phyloP scores from a whole-genome alignment of 1,139 yeast species.

The Scheffersomyces stambukii region DNA sequence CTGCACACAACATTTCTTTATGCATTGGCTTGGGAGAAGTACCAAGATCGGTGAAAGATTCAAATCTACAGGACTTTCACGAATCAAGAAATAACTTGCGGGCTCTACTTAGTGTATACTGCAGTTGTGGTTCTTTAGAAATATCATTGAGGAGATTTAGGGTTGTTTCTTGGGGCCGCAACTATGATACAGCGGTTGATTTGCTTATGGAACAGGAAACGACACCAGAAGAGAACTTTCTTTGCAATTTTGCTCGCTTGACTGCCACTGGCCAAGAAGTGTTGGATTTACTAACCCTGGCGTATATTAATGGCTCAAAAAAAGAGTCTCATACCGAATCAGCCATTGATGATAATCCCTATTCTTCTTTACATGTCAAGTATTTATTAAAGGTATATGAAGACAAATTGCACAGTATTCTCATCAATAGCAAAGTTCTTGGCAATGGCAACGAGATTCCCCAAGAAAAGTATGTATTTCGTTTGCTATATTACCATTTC shows the following conservation, averaged over 20 bases:
- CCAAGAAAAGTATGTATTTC: conserved; percentile 29
- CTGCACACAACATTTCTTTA: conserved; percentile 41
- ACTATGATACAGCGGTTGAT: conserved; percentile 34
- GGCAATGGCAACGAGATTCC: conserved; percentile 22
- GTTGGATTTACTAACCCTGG: conserved; percentile 23
- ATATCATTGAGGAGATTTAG: conserved; percentile 47
- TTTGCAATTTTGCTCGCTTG: conserved; percentile 36
- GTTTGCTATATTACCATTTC: conserved; percentile 43
- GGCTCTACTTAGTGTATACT: conserved; percentile 42
- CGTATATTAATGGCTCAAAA: no score
- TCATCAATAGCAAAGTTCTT: conserved; percentile 26
- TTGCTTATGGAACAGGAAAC: conserved; percentile 27
- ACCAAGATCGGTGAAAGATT: conserved; percentile 19
- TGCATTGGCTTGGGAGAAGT: conserved; percentile 46
- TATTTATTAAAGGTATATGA: conserved; percentile 18
- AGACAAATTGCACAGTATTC: conserved; percentile 15
- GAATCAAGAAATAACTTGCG: conserved; percentile 38
- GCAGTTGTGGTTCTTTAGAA: conserved; percentile 48
- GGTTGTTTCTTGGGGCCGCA: conserved; percentile 44
- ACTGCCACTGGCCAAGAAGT: conserved; percentile 44
- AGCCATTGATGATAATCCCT: no score
- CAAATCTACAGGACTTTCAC: conserved; percentile 20
- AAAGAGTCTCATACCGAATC: no score
- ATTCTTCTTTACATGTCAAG: no score
- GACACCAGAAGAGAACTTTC: conserved; percentile 27